Evolutionary conservation across 2,329 filamentous ascomycete species (phyloP).

Genomic region (Neocatenulostroma microsporum): DNA sequence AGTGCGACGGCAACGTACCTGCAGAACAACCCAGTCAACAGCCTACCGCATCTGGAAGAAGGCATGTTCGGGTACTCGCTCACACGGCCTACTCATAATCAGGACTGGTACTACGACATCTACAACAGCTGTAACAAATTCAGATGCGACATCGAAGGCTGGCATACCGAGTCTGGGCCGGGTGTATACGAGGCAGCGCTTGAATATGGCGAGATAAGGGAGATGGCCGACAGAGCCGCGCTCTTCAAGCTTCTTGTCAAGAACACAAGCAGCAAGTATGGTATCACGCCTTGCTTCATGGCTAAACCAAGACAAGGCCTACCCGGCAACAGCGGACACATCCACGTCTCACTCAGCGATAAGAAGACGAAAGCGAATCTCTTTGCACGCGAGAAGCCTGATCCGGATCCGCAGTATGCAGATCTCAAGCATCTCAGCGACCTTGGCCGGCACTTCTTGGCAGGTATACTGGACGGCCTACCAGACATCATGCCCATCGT

Average conservation of each 20-base stretch:
- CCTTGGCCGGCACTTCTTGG: constrained; percentile 84
- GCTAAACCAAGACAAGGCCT: constrained; percentile 87
- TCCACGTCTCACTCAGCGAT: constrained; percentile 85
- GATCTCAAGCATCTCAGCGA: constrained; percentile 79
- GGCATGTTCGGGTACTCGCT: constrained; percentile 96
- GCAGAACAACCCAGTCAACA: constrained; percentile 60
- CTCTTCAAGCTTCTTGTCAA: constrained; percentile 96
- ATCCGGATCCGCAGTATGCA: constrained; percentile 62
- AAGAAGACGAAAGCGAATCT: constrained; percentile 68
- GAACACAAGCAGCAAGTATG: constrained; percentile 74
- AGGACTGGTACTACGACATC: constrained; percentile 85
- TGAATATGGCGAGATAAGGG: constrained; percentile 76
- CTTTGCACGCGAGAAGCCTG: constrained; percentile 63
- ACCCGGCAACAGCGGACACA: constrained; percentile 91
- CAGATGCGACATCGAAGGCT: constrained; percentile 76
- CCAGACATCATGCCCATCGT: constrained; percentile 94
- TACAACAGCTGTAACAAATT: constrained; percentile 75
- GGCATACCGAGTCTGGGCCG: constrained; percentile 91
- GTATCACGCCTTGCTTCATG: constrained; percentile 97
- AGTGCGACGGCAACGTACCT: constrained; percentile 69
- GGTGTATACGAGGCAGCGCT: constrained; percentile 94
- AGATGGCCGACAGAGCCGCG: constrained; percentile 86
- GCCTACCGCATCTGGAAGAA: constrained; percentile 74
- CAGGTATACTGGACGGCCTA: constrained; percentile 78
- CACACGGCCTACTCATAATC: constrained; percentile 77